phyloP scores from a whole-genome alignment of 768 basidiomycete genomes.

The Asterophora parasitica region DNA sequence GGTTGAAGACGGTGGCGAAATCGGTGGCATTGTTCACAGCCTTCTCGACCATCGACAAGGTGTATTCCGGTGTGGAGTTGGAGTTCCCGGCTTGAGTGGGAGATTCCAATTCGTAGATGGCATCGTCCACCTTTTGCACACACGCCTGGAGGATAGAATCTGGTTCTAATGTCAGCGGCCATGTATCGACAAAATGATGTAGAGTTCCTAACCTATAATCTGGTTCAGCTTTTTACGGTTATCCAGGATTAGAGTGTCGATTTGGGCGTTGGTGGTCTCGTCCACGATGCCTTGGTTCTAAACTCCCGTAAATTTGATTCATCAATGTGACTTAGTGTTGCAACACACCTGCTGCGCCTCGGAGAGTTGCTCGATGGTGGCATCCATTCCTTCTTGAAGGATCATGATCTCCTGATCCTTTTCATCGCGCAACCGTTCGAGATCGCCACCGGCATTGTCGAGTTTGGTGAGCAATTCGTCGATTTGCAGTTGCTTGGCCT shows the following conservation, averaged over 20 bases:
- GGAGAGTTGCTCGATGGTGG: slow-evolving; percentile 80
- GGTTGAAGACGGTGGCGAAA: slow-evolving; percentile 91
- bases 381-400: slow-evolving; percentile 93
- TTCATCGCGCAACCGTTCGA: slow-evolving; percentile 85
- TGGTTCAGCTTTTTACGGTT: slow-evolving; percentile 97
- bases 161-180: slow-evolving; percentile 27
- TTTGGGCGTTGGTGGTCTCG: slow-evolving; percentile 92
- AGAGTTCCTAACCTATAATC: slow-evolving; percentile 68
- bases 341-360: slow-evolving; percentile 75
- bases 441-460: slow-evolving; percentile 65
- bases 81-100: slow-evolving; percentile 91
- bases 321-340: background rate
- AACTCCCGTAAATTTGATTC: slow-evolving; percentile 18
- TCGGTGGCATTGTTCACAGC: slow-evolving; percentile 91
- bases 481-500: slow-evolving; percentile 96
- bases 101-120: slow-evolving; percentile 96
- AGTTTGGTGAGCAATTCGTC: slow-evolving; percentile 86
- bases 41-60: slow-evolving; percentile 97
- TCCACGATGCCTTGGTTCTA: slow-evolving; percentile 83
- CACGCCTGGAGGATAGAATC: slow-evolving; percentile 97
- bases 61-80: slow-evolving; percentile 98
- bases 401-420: slow-evolving; percentile 97
- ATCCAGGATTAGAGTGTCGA: slow-evolving; percentile 94
- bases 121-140: slow-evolving; percentile 94
- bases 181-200: background rate